Evolutionary conservation across 2,329 filamentous ascomycete species (phyloP).

Genomic region (Diaporthe sp.): DNA sequence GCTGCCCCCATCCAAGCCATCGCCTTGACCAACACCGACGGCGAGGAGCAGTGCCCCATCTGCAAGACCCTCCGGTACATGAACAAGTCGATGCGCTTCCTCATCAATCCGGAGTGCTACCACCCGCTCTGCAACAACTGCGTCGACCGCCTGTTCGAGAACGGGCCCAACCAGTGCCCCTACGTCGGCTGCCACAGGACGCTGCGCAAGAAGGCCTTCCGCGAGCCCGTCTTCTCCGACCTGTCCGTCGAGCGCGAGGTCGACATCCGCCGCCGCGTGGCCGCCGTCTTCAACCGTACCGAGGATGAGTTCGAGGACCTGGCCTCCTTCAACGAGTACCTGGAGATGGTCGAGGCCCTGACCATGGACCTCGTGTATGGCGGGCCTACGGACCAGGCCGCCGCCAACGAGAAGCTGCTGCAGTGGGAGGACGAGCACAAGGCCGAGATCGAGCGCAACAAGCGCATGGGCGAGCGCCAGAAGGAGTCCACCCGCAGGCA

Average conservation of each 20-base stretch:
- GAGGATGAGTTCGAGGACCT: conserved; percentile 93
- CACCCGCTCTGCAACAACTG: conserved; percentile 99
- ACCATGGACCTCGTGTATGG: conserved; percentile 89
- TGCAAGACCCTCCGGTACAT: conserved; percentile 98
- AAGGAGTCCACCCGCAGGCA: conserved; percentile 66
- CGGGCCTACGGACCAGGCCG: conserved; percentile 68
- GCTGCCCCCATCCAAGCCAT: conserved; percentile 38
- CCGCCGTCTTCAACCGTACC: conserved; percentile 85
- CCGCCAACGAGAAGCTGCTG: conserved; percentile 65
- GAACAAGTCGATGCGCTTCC: conserved; percentile 93
- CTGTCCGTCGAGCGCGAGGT: conserved; percentile 91
- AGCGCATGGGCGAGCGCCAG: conserved; percentile 63
- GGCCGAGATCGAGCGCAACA: conserved; percentile 75
- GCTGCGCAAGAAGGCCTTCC: conserved; percentile 86
- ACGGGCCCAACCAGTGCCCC: conserved; percentile 92
- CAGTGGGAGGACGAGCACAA: conserved; percentile 82
- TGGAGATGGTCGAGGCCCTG: conserved; percentile 91
- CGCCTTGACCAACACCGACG: conserved; percentile 45
- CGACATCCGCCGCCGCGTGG: conserved; percentile 87
- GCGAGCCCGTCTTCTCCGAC: conserved; percentile 90
- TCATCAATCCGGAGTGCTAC: conserved; percentile 98
- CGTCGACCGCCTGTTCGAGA: conserved; percentile 93
- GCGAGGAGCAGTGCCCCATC: conserved; percentile 87
- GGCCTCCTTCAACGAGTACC: conserved; percentile 90
- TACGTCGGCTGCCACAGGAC: conserved; percentile 91